Conservation (phyloP, 1,139 yeast species). For the Pichia sp. region DNA sequence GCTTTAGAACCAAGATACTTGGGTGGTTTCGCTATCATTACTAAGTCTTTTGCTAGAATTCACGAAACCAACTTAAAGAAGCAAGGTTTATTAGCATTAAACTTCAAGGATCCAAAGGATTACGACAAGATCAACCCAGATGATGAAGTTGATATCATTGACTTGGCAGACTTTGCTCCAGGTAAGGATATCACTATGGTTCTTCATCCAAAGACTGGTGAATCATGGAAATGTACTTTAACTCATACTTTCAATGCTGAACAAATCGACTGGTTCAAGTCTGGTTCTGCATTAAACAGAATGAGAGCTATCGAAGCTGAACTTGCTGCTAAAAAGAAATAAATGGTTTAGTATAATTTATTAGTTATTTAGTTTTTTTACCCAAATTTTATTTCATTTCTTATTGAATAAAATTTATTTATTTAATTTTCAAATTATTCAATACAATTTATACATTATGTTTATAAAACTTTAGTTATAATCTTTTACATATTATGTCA, state of each 20-base stretch:
- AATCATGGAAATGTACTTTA: conserved; percentile 82
- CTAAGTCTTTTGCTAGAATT: conserved; percentile 96
- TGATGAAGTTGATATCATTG: conserved; percentile 83
- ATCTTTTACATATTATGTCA: no score
- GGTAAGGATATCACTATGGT: conserved; percentile 86
- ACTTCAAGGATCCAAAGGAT: conserved; percentile 85
- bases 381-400: no score
- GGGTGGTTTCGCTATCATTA: conserved; percentile 86
- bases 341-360: conserved; percentile 2
- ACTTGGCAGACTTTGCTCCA: conserved; percentile 85
- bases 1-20: conserved; percentile 93
- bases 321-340: no score
- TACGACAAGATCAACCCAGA: conserved; percentile 78
- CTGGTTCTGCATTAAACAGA: conserved; percentile 98
- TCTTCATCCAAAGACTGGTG: conserved; percentile 88
- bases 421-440: conserved; percentile 9
- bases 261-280: conserved; percentile 99
- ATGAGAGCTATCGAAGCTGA: conserved; percentile 53
- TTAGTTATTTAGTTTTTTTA: conserved; percentile 1
- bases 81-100: conserved; percentile 95
- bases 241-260: conserved; percentile 94
- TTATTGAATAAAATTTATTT: no score
- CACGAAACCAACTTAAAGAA: conserved; percentile 89
- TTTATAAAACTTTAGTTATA: no score
- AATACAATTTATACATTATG: no score